Conservation (phyloP, 2,329 filamentous ascomycete genomes). For the Magnaporthiopsis rhizophila region DNA sequence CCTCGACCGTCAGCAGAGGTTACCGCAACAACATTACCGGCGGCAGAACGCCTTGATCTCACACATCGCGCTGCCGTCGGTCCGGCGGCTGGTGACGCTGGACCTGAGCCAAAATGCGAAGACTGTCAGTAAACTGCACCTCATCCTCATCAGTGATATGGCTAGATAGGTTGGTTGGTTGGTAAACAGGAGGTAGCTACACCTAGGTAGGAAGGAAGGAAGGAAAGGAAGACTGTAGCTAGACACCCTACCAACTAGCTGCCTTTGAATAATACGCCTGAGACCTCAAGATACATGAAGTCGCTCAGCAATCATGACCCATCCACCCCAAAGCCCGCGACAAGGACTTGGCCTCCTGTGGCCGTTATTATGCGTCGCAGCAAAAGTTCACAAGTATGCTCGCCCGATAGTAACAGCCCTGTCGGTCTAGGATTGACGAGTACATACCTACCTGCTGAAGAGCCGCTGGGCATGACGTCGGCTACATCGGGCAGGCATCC, state of each 20-base stretch:
- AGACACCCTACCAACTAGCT: background rate
- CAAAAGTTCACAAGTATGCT: background rate
- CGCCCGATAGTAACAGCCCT: background rate
- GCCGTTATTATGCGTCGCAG: too few species aligned
- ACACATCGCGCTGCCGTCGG: background rate
- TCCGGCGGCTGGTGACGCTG: too few species aligned
- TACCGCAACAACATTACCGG: background rate
- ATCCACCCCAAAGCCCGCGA: background rate
- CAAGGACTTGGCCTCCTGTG: background rate
- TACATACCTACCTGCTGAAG: background rate
- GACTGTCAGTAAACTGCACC: background rate
- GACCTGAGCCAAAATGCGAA: background rate
- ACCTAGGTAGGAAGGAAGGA: too few species aligned
- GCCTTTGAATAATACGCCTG: background rate
- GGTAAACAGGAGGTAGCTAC: background rate
- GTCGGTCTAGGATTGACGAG: background rate
- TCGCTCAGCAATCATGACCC: background rate
- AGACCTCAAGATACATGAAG: background rate
- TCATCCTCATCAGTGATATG: background rate
- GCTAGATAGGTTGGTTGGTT: background rate
- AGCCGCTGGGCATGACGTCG: background rate
- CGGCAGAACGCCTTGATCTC: background rate
- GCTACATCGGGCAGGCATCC: background rate
- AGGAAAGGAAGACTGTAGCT: too few species aligned
- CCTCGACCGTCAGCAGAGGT: background rate